phyloP scores from a whole-genome alignment of 2,329 filamentous ascomycete genomes.

The Calonectria hongkongensis region DNA sequence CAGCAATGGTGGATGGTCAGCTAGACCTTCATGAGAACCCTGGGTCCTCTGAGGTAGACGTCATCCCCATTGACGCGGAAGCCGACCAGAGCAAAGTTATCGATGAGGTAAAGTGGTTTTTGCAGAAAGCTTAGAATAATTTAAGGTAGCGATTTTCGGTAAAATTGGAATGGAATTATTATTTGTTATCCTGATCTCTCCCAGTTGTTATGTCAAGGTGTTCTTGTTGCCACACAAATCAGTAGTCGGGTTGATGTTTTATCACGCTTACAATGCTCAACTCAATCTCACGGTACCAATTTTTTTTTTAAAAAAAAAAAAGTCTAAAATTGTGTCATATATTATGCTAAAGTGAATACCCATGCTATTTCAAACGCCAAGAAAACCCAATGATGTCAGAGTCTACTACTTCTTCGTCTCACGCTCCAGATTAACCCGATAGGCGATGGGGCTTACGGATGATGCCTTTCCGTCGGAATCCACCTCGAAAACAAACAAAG shows the following conservation, averaged over 20 bases:
- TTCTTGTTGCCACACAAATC: background rate
- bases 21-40: slow-evolving; percentile 56
- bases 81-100: slow-evolving; percentile 38
- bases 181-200: background rate
- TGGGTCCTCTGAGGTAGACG: slow-evolving; percentile 57
- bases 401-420: background rate
- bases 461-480: slow-evolving; percentile 9
- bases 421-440: slow-evolving; percentile 11
- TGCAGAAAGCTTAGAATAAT: slow-evolving; percentile 2
- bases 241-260: background rate
- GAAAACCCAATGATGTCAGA: background rate
- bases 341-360: background rate
- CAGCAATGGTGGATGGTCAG: slow-evolving; percentile 60
- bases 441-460: slow-evolving; percentile 3
- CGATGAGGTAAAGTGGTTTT: slow-evolving; percentile 48
- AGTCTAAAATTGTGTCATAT: background rate
- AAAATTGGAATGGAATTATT: background rate
- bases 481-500: slow-evolving; percentile 11
- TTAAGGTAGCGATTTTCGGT: background rate
- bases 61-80: slow-evolving; percentile 57
- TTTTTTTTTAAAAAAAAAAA: background rate
- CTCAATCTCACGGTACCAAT: background rate
- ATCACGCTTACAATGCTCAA: background rate
- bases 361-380: background rate
- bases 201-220: background rate